Percentiles rank a stretch among this genome's conserved stretches.
Conservation (phyloP, 805 yeast species). For the Hanseniaspora valbyensis region DNA sequence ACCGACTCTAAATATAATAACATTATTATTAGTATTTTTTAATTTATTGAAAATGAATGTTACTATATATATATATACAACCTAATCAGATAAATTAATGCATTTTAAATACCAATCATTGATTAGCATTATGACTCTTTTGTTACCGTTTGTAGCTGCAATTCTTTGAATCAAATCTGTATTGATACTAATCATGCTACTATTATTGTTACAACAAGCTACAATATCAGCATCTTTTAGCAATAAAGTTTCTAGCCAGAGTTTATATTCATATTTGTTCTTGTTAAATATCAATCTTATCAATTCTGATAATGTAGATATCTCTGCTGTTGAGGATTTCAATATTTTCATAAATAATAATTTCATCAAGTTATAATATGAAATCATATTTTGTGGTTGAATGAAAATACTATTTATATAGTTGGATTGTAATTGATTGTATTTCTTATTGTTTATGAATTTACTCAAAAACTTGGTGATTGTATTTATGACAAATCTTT, state of each 20-base stretch:
- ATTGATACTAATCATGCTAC: constrained; percentile 27
- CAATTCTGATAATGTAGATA: constrained; percentile 46
- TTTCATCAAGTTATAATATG: constrained; percentile 28
- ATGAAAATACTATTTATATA: constrained; percentile 24
- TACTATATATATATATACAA: background rate
- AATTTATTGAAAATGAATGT: background rate
- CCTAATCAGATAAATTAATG: constrained; percentile 35
- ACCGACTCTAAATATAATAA: no score
- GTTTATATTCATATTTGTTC: constrained; percentile 38
- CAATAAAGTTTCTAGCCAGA: constrained; percentile 36
- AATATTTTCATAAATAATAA: constrained; percentile 36
- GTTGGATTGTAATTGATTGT: constrained; percentile 35
- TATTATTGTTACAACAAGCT: constrained; percentile 20
- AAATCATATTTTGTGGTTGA: constrained; percentile 23
- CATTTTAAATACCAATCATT: constrained; percentile 55
- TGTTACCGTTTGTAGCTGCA: constrained; percentile 52
- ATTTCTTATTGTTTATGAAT: constrained; percentile 37
- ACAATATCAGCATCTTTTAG: constrained; percentile 26
- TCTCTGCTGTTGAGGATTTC: constrained; percentile 45
- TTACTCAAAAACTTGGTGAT: constrained; percentile 44
- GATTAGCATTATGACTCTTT: constrained; percentile 47
- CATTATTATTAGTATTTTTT: background rate
- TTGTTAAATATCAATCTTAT: constrained; percentile 41
- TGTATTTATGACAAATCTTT: constrained; percentile 41
- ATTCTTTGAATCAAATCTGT: constrained; percentile 45